Evolutionary conservation across 2,329 filamentous ascomycete genomes (phyloP), one percentile per base, ranked within the genome.

Genomic region (Lithohypha guttulata): DNA sequence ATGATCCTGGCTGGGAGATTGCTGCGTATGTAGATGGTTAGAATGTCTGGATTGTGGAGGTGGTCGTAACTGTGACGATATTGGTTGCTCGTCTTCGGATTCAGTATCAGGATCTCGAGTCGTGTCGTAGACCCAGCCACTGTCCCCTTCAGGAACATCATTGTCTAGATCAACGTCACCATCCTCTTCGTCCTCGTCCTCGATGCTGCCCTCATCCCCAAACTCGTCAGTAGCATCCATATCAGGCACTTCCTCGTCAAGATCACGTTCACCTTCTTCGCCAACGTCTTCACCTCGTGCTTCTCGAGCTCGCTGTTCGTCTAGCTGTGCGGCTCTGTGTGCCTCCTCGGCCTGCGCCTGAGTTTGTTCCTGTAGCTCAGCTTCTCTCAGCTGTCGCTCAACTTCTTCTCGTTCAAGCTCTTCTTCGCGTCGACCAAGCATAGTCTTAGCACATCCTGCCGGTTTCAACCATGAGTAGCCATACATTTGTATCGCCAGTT

Each of bases 401-500:
- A 80, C 75, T 60, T 98, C 91, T 56, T 89, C 81, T 40, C 83
- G 74, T 65, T 98, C 91, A 8, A 82, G 75, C 49, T 80, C 77
- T 64, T 98, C 91, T 61, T 98, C 91, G 28, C 82, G 79, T 63
- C 86, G 75, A 46, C 93, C 86, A 56, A 93, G 80, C 43, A 94
- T 75, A 1, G 89, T 94, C 68, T 96, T 98, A 42, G 77, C 60
- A 40, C 94, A 72, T 6, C 89, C 91, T 0, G 85, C 86, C 0
- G 91, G 91, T 42, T 81, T 83, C 41, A 98, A 79, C 91, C 91
- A 98, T 30, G 74, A 75, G 49, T 79, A 82, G 44, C 91, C 91
- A 56, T 93, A 95, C 53, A 86, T 83, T 33, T 81, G 75, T 20
- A 96, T 81, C 49, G 89, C 85, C 33, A 75, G 64, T 54, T 87